These are phyloP conservation scores for Sporothrix humicola DNA, from an alignment of 2,329 filamentous ascomycete genomes.

Conservation along the genomic window DNA sequence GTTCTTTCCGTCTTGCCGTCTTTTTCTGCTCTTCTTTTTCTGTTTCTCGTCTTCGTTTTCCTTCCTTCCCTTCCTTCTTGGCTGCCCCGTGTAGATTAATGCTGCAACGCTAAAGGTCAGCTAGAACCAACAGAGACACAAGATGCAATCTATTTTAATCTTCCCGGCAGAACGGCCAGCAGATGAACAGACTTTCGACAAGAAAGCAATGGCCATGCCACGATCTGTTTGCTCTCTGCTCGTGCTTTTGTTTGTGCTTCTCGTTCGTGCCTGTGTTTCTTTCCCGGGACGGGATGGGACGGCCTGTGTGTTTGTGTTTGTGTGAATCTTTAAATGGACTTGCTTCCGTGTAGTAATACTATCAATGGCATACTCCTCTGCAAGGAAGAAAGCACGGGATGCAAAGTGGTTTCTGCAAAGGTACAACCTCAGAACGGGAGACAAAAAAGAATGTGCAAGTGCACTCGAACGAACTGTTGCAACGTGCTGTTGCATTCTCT, in stretches of 20 bases:
- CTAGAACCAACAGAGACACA: neutral
- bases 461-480: neutral
- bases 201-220: slow-evolving; percentile 15
- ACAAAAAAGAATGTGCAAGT: neutral
- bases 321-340: neutral
- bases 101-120: neutral
- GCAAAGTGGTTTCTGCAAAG: neutral
- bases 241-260: neutral
- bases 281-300: slow-evolving; percentile 20
- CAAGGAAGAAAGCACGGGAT: neutral
- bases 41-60: neutral
- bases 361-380: neutral
- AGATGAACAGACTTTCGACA: neutral
- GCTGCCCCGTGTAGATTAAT: slow-evolving; percentile 16
- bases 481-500: slow-evolving; percentile 15
- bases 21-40: neutral
- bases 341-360: neutral
- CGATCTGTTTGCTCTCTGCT: neutral
- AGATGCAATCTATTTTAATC: neutral
- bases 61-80: neutral
- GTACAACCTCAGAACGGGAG: neutral
- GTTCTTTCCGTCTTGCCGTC: neutral
- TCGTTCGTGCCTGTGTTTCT: slow-evolving; percentile 5
- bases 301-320: neutral
- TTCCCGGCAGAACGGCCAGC: slow-evolving; percentile 16